phyloP scores from a whole-genome alignment of 2,329 filamentous ascomycete genomes.

The Akanthomyces muscarius region DNA sequence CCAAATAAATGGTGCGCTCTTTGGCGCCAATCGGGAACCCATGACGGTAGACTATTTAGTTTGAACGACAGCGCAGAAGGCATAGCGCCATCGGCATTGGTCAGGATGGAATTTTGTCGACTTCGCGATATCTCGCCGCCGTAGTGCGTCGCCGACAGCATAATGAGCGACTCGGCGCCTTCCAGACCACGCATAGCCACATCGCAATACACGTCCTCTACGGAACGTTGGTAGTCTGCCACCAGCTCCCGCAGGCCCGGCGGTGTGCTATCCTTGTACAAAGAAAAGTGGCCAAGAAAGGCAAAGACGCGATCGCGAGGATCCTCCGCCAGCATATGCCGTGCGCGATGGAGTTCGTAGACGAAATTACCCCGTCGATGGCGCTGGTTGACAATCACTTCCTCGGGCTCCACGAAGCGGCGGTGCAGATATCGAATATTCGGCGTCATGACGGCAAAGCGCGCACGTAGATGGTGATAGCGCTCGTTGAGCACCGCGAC shows the following conservation, averaged over 20 bases:
- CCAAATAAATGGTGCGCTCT: conserved; percentile 31
- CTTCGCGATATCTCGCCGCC: not conserved
- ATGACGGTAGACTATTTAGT: not conserved
- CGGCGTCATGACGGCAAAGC: conserved; percentile 30
- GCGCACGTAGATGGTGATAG: conserved; percentile 31
- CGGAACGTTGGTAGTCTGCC: conserved; percentile 28
- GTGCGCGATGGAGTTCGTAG: conserved; percentile 34
- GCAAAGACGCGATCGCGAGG: conserved; percentile 34
- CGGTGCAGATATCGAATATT: conserved; percentile 31
- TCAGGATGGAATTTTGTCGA: not conserved
- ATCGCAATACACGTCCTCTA: conserved; percentile 33
- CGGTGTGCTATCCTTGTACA: conserved; percentile 22
- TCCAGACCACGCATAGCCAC: conserved; percentile 29
- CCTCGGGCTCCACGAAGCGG: conserved; percentile 33
- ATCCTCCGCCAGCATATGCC: conserved; percentile 31
- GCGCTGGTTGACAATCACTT: conserved; percentile 23
- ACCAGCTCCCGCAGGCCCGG: conserved; percentile 23
- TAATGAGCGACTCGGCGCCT: conserved; percentile 27
- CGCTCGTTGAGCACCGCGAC: conserved; percentile 30
- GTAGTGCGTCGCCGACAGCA: conserved; percentile 30
- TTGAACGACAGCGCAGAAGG: not conserved
- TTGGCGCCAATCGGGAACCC: conserved; percentile 16
- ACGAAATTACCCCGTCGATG: conserved; percentile 33
- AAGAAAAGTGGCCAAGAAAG: conserved; percentile 34
- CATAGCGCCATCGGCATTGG: not conserved